Conservation (phyloP, 306 rosid genomes). For the Pterocarpus santalinus region DNA sequence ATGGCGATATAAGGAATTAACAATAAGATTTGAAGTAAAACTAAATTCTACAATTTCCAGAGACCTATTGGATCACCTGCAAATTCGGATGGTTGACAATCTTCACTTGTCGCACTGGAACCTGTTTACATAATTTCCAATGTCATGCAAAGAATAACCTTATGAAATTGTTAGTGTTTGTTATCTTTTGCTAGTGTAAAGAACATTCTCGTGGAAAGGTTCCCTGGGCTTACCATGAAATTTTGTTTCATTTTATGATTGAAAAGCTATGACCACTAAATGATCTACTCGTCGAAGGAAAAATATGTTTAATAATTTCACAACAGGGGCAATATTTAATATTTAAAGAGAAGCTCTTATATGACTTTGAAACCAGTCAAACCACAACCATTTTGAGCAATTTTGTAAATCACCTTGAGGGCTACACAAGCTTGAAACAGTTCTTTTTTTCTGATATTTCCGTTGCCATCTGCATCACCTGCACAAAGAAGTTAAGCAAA, state of each 20-base stretch:
- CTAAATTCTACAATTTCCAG: conserved; percentile 40
- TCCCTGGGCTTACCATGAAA: conserved; percentile 24
- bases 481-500: conserved; percentile 38
- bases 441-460: conserved; percentile 77
- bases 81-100: conserved; percentile 82
- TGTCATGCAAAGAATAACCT: conserved; percentile 39
- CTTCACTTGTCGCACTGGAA: conserved; percentile 75
- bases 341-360: conserved; percentile 27
- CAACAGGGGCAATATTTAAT: neutral
- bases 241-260: neutral
- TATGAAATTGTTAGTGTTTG: conserved; percentile 28
- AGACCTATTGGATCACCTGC: conserved; percentile 68
- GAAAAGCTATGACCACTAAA: conserved; percentile 38
- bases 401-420: conserved; percentile 76
- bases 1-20: conserved; percentile 38
- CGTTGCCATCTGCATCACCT: conserved; percentile 89
- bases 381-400: conserved; percentile 6
- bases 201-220: conserved; percentile 23
- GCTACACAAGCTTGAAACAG: conserved; percentile 79
- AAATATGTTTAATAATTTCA: neutral
- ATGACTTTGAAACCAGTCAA: conserved; percentile 34
- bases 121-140: conserved; percentile 54
- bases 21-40: conserved; percentile 27
- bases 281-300: neutral
- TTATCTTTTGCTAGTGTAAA: conserved; percentile 5